phyloP scores from a whole-genome alignment of 768 basidiomycete species.

The Hericium erinaceus region DNA sequence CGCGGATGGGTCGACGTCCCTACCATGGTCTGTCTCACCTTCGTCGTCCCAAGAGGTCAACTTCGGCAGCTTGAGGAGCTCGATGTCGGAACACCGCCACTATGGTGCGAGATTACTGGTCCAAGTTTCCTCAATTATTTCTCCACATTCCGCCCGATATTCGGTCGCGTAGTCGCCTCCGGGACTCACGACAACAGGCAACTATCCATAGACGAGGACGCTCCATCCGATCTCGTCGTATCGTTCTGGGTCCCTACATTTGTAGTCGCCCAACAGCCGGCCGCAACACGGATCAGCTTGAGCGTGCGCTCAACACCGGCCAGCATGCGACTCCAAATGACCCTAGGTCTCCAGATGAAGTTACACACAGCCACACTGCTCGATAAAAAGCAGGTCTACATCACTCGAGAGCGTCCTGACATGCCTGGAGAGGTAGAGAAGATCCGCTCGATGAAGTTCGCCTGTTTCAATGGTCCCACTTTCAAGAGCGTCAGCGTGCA shows the following conservation, averaged over 20 bases:
- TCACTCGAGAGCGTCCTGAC: conserved; percentile 9
- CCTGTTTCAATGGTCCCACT: conserved; percentile 8
- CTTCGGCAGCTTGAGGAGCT: conserved; percentile 16
- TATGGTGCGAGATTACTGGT: conserved; percentile 9
- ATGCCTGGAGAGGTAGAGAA: not conserved
- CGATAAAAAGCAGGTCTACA: conserved; percentile 15
- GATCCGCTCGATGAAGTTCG: not conserved
- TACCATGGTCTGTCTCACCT: conserved; percentile 27
- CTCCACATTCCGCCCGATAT: conserved; percentile 16
- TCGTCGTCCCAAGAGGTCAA: conserved; percentile 27
- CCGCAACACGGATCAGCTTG: conserved; percentile 6
- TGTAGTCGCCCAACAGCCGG: conserved; percentile 12
- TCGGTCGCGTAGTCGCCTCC: conserved; percentile 6
- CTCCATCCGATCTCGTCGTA: conserved; percentile 7
- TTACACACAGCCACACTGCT: conserved; percentile 14
- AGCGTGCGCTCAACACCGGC: conserved; percentile 21
- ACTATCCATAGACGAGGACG: not conserved
- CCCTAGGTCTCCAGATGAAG: conserved; percentile 17
- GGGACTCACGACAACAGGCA: not conserved
- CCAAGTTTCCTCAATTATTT: conserved; percentile 19
- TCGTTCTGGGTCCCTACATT: conserved; percentile 21
- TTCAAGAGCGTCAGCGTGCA: not conserved
- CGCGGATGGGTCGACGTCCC: conserved; percentile 23
- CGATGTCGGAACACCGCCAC: conserved; percentile 5
- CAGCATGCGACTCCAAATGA: not conserved